phyloP scores from a whole-genome alignment of 2,329 filamentous ascomycete genomes.

The Microcyclosporella mali region DNA sequence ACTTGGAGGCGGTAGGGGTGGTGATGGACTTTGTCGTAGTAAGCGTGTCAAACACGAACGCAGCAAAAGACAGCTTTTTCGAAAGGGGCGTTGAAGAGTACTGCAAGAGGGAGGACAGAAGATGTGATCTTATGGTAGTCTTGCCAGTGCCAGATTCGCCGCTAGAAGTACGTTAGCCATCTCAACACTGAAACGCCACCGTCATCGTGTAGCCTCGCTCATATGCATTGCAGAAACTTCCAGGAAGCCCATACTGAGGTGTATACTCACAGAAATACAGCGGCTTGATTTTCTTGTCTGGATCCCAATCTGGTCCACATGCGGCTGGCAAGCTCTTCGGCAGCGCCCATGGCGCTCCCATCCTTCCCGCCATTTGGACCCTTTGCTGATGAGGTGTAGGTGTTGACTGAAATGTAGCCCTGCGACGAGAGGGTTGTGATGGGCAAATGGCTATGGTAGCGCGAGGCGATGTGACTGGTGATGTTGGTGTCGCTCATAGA shows the following conservation, averaged over 20 bases:
- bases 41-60: constrained; percentile 91
- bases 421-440: constrained; percentile 87
- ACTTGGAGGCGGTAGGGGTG: constrained; percentile 90
- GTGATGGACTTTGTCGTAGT: constrained; percentile 97
- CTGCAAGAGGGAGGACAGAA: constrained; percentile 76
- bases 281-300: constrained; percentile 85
- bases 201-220: not conserved
- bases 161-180: constrained; percentile 42
- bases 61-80: constrained; percentile 83
- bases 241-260: not conserved
- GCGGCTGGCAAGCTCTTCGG: constrained; percentile 82
- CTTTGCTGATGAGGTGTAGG: constrained; percentile 81
- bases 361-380: constrained; percentile 86
- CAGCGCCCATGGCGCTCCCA: constrained; percentile 85
- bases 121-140: constrained; percentile 84
- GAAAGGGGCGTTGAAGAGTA: constrained; percentile 91
- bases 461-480: constrained; percentile 75
- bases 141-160: constrained; percentile 96
- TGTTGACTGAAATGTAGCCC: constrained; percentile 87
- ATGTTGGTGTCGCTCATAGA: constrained; percentile 62
- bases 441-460: constrained; percentile 85
- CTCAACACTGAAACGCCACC: no score
- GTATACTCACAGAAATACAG: constrained; percentile 80
- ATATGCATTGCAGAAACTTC: constrained; percentile 1
- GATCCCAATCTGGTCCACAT: constrained; percentile 81